A percentile compares a stretch with the other conserved stretches of the same genome.
phyloP scores from a whole-genome alignment of 225 moss, liverwort and hornwort species.

The Anthoceros angustus region DNA sequence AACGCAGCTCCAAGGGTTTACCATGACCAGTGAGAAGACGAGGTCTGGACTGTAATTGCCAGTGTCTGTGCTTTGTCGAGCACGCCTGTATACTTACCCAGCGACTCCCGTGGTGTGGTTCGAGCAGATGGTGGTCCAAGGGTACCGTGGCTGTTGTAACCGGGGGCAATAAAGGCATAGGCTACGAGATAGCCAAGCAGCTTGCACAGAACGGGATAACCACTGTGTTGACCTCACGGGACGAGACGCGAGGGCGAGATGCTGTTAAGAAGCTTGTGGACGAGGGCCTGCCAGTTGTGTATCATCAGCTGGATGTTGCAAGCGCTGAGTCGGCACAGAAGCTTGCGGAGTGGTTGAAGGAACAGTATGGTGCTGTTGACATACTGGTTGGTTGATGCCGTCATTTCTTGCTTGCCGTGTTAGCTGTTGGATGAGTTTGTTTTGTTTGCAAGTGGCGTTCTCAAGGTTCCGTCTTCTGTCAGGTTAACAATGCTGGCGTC shows the following conservation, averaged over 20 bases:
- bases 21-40: too few species aligned
- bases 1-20: too few species aligned
- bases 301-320: conserved; percentile 32
- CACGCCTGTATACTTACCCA: too few species aligned
- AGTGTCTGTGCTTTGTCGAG: too few species aligned
- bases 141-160: conserved; percentile 7
- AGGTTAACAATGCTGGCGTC: conserved; percentile 42
- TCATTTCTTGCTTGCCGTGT: neutral
- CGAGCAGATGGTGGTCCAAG: conserved; percentile 36
- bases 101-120: too few species aligned
- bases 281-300: conserved; percentile 32
- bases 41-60: too few species aligned
- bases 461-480: neutral
- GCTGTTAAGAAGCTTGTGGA: conserved; percentile 21
- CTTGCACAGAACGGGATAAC: conserved; percentile 28
- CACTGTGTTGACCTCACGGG: conserved; percentile 33
- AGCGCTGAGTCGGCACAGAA: conserved; percentile 22
- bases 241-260: conserved; percentile 30
- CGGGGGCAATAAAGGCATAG: conserved; percentile 42
- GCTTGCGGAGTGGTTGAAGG: conserved; percentile 27
- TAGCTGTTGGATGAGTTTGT: neutral
- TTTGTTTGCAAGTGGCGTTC: neutral
- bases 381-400: conserved; percentile 24
- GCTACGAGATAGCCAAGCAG: conserved; percentile 36
- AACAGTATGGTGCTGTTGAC: conserved; percentile 32